These are phyloP conservation scores for Apiotrichum montevideense DNA, from an alignment of 1,284 basidiomycete genomes.

Conservation along the genomic window DNA sequence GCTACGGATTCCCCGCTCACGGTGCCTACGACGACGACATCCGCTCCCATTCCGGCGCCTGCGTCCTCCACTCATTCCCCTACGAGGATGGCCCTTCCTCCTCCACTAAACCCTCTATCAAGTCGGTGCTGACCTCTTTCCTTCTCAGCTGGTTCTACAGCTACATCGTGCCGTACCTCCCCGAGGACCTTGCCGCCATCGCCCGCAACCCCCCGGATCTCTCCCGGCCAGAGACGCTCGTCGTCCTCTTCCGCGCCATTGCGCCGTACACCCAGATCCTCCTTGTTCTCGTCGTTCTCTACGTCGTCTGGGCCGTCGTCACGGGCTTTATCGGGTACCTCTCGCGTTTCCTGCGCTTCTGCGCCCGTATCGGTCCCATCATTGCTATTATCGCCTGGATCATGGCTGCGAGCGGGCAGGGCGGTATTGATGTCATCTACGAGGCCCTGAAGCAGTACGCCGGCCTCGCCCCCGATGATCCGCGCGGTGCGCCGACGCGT, in stretches of 20 bases:
- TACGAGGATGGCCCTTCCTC: too few relatives aligned
- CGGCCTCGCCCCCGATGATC: constrained; percentile 13
- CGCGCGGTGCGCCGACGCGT: background rate
- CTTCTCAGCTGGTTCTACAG: constrained; percentile 13
- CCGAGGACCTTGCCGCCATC: constrained; percentile 27
- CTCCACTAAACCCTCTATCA: background rate
- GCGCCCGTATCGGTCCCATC: constrained; percentile 34
- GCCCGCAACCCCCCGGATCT: constrained; percentile 32
- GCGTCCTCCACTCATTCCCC: too few relatives aligned
- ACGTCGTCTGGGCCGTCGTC: constrained; percentile 36
- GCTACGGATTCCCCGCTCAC: background rate
- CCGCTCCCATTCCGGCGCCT: background rate
- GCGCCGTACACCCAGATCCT: constrained; percentile 35
- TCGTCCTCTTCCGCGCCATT: constrained; percentile 27
- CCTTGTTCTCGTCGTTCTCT: constrained; percentile 33
- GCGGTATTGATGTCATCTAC: constrained; percentile 34
- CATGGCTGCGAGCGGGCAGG: constrained; percentile 41
- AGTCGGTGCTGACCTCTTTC: constrained; percentile 9
- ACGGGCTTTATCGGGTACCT: constrained; percentile 32
- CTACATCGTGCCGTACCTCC: constrained; percentile 28
- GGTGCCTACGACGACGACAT: background rate
- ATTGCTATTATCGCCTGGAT: constrained; percentile 37
- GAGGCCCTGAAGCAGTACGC: constrained; percentile 33
- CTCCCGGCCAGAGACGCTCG: constrained; percentile 28
- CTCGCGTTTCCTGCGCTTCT: constrained; percentile 38